Conservation (phyloP, 208 protist genomes). For the Wallacemonas sp. region DNA sequence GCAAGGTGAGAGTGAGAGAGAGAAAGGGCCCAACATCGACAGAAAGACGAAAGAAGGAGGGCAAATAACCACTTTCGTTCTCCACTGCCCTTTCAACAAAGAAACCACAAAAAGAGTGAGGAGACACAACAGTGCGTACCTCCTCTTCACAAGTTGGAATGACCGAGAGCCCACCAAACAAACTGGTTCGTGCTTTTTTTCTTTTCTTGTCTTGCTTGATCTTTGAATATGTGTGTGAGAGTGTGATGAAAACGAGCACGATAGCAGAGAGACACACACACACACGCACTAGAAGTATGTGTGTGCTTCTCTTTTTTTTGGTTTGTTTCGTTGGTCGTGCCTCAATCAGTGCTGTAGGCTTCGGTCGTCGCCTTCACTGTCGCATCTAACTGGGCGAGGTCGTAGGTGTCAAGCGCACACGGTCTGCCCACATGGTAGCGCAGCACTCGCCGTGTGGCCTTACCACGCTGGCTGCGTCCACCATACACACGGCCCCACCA, state of each 20-base stretch:
- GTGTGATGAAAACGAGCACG: too few relatives aligned
- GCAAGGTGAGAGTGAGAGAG: background rate
- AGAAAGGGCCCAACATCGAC: background rate
- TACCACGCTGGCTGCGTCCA: constrained; percentile 17
- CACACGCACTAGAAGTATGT: background rate
- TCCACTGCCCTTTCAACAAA: background rate
- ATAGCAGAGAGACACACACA: background rate
- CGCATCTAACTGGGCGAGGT: constrained; percentile 18
- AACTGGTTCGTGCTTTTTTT: too few relatives aligned
- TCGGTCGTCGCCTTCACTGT: constrained; percentile 17
- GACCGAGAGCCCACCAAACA: too few relatives aligned
- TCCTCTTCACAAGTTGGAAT: too few relatives aligned
- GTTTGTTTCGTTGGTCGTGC: too few relatives aligned
- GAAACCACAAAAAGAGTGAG: too few relatives aligned
- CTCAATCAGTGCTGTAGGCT: constrained; percentile 7
- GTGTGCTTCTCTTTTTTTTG: too few relatives aligned
- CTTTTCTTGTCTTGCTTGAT: background rate
- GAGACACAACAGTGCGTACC: too few relatives aligned
- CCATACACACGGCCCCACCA: constrained; percentile 70
- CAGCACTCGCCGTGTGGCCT: constrained; percentile 31
- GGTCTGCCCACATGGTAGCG: constrained; percentile 41
- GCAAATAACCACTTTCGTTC: background rate
- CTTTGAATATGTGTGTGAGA: background rate
- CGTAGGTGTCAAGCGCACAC: constrained; percentile 26
- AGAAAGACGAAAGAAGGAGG: background rate